phyloP scores from a whole-genome alignment of 345 rosid genomes.

The Populus nigra region DNA sequence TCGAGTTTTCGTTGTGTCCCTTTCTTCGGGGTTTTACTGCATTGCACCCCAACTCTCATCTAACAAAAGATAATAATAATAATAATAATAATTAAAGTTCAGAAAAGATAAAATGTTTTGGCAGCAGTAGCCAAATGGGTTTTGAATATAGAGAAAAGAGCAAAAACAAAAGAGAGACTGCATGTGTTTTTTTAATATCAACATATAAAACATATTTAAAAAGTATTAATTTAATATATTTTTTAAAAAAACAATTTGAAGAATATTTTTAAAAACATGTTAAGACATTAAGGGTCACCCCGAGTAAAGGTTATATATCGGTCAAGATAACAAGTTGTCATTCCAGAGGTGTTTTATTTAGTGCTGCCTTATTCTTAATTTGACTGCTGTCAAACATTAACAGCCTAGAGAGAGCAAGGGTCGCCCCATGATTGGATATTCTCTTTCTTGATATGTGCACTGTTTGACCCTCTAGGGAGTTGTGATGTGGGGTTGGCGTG shows the following conservation, averaged over 20 bases:
- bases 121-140: background rate
- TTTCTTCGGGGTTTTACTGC: background rate
- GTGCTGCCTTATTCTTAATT: background rate
- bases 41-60: background rate
- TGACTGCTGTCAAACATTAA: background rate
- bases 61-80: background rate
- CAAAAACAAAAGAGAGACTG: background rate
- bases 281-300: too few species aligned
- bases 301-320: too few species aligned
- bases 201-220: too few species aligned
- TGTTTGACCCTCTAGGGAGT: conserved; percentile 16
- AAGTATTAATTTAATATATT: too few species aligned
- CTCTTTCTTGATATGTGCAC: background rate
- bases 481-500: conserved; percentile 3
- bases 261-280: too few species aligned
- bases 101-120: background rate
- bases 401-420: background rate
- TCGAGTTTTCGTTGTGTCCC: background rate
- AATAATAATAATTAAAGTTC: background rate
- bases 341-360: background rate
- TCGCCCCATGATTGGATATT: background rate
- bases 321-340: background rate
- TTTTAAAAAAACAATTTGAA: too few species aligned
- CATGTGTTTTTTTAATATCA: background rate
- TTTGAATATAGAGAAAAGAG: conserved; percentile 2